These are phyloP conservation scores for Acanthamoeba triangularis DNA, from an alignment of 208 protist species.

Conservation along the genomic window DNA sequence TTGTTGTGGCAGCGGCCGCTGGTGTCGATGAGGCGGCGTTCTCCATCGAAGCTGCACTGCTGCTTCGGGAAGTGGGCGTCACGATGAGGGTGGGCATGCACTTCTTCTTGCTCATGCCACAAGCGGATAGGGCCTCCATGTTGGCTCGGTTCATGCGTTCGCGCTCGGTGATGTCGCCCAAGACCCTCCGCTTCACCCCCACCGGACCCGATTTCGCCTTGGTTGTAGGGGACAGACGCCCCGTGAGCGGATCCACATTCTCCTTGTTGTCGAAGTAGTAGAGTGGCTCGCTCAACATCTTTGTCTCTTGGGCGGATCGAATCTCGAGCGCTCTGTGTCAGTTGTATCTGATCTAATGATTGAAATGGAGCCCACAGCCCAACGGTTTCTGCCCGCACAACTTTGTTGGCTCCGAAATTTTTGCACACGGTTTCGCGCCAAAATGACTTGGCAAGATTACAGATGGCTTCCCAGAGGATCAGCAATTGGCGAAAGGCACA, in stretches of 20 bases:
- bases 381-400: no score
- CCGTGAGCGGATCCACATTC: conserved; percentile 1
- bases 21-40: neutral
- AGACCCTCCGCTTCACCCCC: neutral
- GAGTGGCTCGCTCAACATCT: neutral
- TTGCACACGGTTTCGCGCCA: neutral
- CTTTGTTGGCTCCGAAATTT: conserved; percentile 11
- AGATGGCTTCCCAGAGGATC: neutral
- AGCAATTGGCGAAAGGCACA: neutral
- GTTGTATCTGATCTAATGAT: no score
- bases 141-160: neutral
- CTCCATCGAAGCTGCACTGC: neutral
- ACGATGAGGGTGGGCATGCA: neutral
- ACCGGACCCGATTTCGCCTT: neutral
- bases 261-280: conserved; percentile 59
- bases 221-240: neutral
- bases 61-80: neutral
- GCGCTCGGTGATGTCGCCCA: conserved; percentile 1
- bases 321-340: no score
- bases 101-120: neutral
- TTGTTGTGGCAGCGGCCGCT: no score
- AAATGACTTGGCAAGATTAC: neutral
- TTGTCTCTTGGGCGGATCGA: neutral
- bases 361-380: no score
- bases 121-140: neutral